These are phyloP conservation scores for Mallotus repandus DNA, from an alignment of 441 rosid genomes.

Conservation along the genomic window DNA sequence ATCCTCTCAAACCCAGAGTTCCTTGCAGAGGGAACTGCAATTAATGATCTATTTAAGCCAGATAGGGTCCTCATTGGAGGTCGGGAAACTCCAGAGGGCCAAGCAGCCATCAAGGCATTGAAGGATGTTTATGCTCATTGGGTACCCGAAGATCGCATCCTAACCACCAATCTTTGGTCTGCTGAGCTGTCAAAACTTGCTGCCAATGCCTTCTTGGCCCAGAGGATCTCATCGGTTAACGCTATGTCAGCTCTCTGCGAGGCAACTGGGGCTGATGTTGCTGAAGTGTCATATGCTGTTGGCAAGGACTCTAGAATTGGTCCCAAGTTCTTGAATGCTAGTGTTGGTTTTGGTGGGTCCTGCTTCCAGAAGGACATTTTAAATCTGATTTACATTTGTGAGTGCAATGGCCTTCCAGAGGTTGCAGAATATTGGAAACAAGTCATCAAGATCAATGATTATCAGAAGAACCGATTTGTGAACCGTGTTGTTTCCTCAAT, in stretches of 20 bases:
- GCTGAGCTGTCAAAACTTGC: slow-evolving; percentile 97
- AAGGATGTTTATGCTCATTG: slow-evolving; percentile 86
- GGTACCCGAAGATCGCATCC: slow-evolving; percentile 82
- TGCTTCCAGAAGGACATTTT: slow-evolving; percentile 94
- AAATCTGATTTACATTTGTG: slow-evolving; percentile 87
- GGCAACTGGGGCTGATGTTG: slow-evolving; percentile 89
- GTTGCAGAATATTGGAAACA: slow-evolving; percentile 96
- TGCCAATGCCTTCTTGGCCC: slow-evolving; percentile 94
- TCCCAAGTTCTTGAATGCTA: slow-evolving; percentile 80
- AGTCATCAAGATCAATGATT: slow-evolving; percentile 92
- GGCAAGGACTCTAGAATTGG: slow-evolving; percentile 89
- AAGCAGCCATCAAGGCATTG: slow-evolving; percentile 70
- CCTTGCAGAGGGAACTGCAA: slow-evolving; percentile 97
- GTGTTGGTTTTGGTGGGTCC: slow-evolving; percentile 96
- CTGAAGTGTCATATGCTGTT: slow-evolving; percentile 72
- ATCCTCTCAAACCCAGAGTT: slow-evolving; percentile 97
- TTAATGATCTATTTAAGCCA: slow-evolving; percentile 68
- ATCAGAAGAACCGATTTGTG: slow-evolving; percentile 83
- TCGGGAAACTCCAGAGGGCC: slow-evolving; percentile 89
- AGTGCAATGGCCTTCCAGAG: slow-evolving; percentile 92
- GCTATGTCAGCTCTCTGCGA: slow-evolving; percentile 98
- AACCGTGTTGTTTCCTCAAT: slow-evolving; percentile 90
- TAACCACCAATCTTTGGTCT: slow-evolving; percentile 92
- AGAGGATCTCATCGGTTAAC: slow-evolving; percentile 92
- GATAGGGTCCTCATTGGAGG: slow-evolving; percentile 98